phyloP scores from a whole-genome alignment of 139 green algal genomes.

The Coelastrella sp. region DNA sequence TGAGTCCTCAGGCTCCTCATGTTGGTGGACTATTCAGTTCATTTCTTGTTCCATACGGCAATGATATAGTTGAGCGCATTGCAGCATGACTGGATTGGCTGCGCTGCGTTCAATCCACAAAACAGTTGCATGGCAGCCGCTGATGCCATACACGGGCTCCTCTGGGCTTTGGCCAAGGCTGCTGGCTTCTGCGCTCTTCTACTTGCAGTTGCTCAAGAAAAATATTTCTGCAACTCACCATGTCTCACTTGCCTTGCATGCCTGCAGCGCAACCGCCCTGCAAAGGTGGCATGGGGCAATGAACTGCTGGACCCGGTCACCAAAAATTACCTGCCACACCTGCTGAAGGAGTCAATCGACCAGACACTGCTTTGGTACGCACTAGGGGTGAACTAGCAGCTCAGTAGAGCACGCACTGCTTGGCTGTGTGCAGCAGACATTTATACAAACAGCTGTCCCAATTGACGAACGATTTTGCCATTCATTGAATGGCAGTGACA shows the following conservation, averaged over 20 bases:
- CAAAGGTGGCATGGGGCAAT: neutral
- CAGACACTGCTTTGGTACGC: conserved; percentile 13
- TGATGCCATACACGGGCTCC: neutral
- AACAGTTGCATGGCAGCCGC: too few relatives aligned
- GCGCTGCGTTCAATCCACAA: too few relatives aligned
- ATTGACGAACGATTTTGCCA: neutral
- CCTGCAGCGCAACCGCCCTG: neutral
- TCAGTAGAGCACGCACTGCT: neutral
- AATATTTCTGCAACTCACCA: too few relatives aligned
- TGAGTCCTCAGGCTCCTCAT: too few relatives aligned
- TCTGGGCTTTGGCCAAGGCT: neutral
- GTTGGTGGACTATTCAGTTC: too few relatives aligned
- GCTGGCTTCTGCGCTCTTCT: too few relatives aligned
- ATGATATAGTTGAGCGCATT: too few relatives aligned
- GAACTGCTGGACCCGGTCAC: neutral
- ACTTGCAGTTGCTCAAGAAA: too few relatives aligned
- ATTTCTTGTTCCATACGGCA: too few relatives aligned
- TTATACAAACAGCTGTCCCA: neutral
- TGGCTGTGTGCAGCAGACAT: neutral
- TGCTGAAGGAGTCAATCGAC: neutral
- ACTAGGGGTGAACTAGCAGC: neutral
- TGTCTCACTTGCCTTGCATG: neutral
- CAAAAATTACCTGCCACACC: neutral
- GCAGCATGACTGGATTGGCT: too few relatives aligned
- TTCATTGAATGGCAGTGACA: neutral